Evolutionary conservation across 352 stramenopile genomes (phyloP), one percentile per base, ranked within the genome.

Genomic region (Phytophthora cactorum): DNA sequence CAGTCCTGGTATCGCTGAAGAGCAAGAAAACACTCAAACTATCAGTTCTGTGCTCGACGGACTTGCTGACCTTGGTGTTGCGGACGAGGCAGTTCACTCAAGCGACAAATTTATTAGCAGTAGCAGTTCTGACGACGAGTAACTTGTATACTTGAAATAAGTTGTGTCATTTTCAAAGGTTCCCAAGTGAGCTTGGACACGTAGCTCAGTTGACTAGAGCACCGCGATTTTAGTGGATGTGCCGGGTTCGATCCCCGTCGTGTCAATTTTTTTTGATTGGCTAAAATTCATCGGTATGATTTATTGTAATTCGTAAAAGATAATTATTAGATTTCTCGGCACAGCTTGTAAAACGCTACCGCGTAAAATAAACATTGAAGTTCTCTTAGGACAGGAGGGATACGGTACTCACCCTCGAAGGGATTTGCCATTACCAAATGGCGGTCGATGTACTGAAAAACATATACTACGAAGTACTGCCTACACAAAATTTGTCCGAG

Each of bases 231-330:
- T 12, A 12, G 36, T 5, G 36, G 36, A 43, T 43, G 17, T n/a
- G n/a, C n/a, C 39, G 3, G 39, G 39, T 46, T 46, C 39, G 39
- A 25, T 27, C 17, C 22, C 44, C 44, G 22, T 50, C 44, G 44
- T 50, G 44, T 50, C 44, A 22, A 50, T 50, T 14, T n/a, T 32
- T 50, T 32, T 50, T 50, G 44, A 31, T 50, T 50, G 39, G 15
- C 14, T 46, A 25, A 46, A 46, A 34, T 34, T 25, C 6, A 9
- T 22, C 7, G 5, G 2, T 27, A 25, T 5, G 4, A 46, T 10
- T 46, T 25, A 15, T 46, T 25, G 39, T 46, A 15, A 46, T 8
- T 4, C 4, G 4, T 34, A 34, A 34, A 12, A 17, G 8, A 3
- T 43, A 38, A 38, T 22, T 38, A 38, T 38, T 38, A 38, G 32